Percentiles rank a stretch among this genome's conserved stretches.
Evolutionary conservation across 176 grass and related monocot species (phyloP).

Genomic region (Oryza coarctata): DNA sequence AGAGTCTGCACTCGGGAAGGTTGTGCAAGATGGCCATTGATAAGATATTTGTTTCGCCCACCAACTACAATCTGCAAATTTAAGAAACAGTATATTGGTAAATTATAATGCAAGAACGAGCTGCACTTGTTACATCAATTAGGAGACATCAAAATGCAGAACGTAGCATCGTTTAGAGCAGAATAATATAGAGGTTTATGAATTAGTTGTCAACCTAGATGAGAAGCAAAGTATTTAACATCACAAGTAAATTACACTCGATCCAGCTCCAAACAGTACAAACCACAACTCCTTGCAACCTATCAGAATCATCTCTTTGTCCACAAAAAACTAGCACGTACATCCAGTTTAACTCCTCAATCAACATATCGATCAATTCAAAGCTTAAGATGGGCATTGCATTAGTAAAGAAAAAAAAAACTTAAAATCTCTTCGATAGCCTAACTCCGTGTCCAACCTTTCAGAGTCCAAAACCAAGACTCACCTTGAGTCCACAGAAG

Average conservation of each 20-base stretch:
- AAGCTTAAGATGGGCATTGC: neutral
- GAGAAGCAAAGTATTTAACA: neutral
- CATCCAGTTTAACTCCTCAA: neutral
- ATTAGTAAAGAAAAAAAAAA: neutral
- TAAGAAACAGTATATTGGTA: slow-evolving; percentile 18
- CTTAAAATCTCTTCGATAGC: neutral
- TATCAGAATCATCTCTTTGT: neutral
- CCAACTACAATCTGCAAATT: slow-evolving; percentile 76
- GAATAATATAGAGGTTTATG: neutral
- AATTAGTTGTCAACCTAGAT: slow-evolving; percentile 19
- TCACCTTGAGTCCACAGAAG: neutral
- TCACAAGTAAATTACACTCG: neutral
- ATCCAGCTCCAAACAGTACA: neutral
- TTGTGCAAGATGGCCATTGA: slow-evolving; percentile 90
- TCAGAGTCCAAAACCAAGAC: neutral
- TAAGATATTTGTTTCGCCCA: slow-evolving; percentile 88
- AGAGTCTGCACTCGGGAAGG: slow-evolving; percentile 88
- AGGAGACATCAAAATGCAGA: slow-evolving; percentile 16
- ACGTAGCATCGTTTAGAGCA: neutral
- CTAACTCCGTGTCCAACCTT: neutral
- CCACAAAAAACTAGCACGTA: neutral
- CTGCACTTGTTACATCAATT: neutral
- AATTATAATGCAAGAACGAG: neutral
- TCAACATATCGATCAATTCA: neutral
- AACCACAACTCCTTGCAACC: neutral